Evolutionary conservation across 2,329 filamentous ascomycete species (phyloP), one percentile per base, ranked within the genome.

Genomic region (Bipolaris bicolor): DNA sequence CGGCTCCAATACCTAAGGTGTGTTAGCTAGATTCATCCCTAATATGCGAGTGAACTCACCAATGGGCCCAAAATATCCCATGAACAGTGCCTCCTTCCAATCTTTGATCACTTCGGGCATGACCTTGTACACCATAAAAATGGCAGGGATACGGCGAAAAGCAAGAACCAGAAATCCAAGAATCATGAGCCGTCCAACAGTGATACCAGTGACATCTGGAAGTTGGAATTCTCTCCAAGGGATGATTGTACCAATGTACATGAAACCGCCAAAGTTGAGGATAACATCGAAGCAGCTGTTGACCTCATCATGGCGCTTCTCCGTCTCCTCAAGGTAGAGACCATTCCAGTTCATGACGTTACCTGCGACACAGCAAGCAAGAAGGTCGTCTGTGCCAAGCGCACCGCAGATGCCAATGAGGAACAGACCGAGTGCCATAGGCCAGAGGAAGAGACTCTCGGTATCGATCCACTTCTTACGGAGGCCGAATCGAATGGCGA

Each of bases 331-430:
- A 2, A 86, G 81, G 63, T 83, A 88, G n/a, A 80, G 67, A 3
- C 86, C 85, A 53, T 87, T 83, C 86, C 86, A 88, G 71, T 87
- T 88, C 44, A 88, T 73, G 11, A 80, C 80, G 64, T 80, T 83
- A 6, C 86, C 86, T 0, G 86, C 85, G 2, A 84, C 78, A 55
- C 87, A 87, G 66, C 84, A 88, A 3, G 85, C 84, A 3, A 88
- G 78, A 0, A 86, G 80, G 58, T 88, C 86, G 52, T 87, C 84
- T 0, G 83, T 84, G 11, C 85, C 85, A 15, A 56, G 77, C 20
- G 80, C 77, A 24, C 85, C 85, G 55, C 82, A 84, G 0, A 84
- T 83, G 2, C 86, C 84, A 24, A 87, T 77, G 34, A 85, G 75
- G 66, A 87, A 86, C 9, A 88, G 76, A 5, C 77, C 52, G 3